Evolutionary conservation across 2,329 filamentous ascomycete species (phyloP).

Genomic region (Colletotrichum graminicola): DNA sequence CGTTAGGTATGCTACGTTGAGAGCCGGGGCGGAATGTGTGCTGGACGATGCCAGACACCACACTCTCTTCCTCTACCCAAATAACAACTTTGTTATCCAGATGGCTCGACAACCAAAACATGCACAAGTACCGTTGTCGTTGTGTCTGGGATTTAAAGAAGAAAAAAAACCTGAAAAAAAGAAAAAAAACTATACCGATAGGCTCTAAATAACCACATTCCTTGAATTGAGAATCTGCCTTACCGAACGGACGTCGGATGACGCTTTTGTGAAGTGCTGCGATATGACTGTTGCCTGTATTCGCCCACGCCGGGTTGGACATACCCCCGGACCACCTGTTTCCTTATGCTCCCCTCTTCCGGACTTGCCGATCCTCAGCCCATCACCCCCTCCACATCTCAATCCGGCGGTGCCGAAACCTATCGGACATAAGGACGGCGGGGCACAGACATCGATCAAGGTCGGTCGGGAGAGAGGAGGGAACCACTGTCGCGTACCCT

Average conservation of each 20-base stretch:
- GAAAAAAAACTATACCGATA: slow-evolving; percentile 4
- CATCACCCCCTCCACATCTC: not conserved
- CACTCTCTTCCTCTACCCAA: not conserved
- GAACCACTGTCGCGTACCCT: not conserved
- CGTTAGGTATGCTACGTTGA: not conserved
- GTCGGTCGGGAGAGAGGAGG: not conserved
- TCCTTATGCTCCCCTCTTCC: not conserved
- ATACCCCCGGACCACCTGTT: not conserved
- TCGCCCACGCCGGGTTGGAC: not conserved
- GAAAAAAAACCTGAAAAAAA: too few species aligned
- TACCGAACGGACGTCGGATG: not conserved
- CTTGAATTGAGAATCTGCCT: slow-evolving; percentile 8
- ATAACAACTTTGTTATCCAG: not conserved
- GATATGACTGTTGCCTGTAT: not conserved
- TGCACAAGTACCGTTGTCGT: not conserved
- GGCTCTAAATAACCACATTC: slow-evolving; percentile 10
- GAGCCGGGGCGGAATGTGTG: not conserved
- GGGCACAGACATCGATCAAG: not conserved
- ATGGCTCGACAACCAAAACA: not conserved
- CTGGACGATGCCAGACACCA: not conserved
- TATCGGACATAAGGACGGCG: not conserved
- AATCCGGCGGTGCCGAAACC: not conserved
- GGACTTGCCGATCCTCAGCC: not conserved
- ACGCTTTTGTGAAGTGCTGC: not conserved
- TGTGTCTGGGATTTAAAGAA: not conserved